Conservation (phyloP, 2,329 filamentous ascomycete genomes). For the Ascochyta viciae-villosae region DNA sequence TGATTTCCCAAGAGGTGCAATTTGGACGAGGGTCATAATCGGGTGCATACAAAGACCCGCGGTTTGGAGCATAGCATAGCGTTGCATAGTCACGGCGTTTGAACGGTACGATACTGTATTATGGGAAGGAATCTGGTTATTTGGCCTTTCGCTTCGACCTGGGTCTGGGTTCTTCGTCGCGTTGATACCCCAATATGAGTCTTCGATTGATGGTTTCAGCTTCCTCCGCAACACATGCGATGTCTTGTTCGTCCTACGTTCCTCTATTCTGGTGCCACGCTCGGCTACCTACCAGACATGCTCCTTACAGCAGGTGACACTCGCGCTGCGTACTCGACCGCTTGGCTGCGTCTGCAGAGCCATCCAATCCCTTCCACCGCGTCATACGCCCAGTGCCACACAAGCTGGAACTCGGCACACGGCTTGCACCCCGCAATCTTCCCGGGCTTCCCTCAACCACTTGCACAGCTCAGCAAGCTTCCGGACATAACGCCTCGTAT, state of each 20-base stretch:
- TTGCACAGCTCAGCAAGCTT: not conserved
- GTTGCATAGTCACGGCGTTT: constrained; percentile 36
- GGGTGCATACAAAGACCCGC: constrained; percentile 38
- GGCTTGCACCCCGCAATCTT: not conserved
- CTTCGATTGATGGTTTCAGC: constrained; percentile 2
- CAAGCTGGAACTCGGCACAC: not conserved
- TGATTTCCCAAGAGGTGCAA: constrained; percentile 27
- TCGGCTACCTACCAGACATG: not conserved
- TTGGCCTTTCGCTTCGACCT: constrained; percentile 15
- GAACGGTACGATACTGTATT: constrained; percentile 5
- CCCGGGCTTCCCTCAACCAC: not conserved
- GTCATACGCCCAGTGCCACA: not conserved
- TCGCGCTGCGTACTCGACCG: not conserved
- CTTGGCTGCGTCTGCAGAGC: not conserved
- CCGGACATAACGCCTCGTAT: not conserved
- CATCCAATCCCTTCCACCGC: not conserved
- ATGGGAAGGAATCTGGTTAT: constrained; percentile 8
- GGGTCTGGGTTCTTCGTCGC: constrained; percentile 27
- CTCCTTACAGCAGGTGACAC: not conserved
- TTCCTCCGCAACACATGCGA: not conserved
- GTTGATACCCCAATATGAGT: constrained; percentile 33
- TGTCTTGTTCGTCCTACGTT: not conserved
- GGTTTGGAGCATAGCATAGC: constrained; percentile 25
- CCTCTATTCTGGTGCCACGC: not conserved
- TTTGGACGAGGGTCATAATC: constrained; percentile 40